phyloP scores from a whole-genome alignment of 805 yeast genomes.

The Candida verbasci region DNA sequence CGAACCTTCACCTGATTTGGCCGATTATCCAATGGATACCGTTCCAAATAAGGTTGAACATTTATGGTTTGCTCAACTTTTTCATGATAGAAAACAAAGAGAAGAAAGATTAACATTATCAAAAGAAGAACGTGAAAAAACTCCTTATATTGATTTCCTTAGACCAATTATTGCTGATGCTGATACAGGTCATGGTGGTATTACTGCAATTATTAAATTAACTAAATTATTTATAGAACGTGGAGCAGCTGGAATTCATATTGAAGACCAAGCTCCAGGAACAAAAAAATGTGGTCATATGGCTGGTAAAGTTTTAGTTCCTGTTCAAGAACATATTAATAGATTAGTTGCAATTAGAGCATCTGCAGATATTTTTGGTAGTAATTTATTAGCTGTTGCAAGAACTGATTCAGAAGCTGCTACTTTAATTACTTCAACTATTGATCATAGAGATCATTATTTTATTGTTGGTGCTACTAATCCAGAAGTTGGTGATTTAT shows the following conservation, averaged over 20 bases:
- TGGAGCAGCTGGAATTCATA: conserved; percentile 98
- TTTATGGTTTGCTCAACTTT: conserved; percentile 91
- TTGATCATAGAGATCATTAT: conserved; percentile 92
- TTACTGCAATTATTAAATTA: conserved; percentile 91
- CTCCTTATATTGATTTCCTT: conserved; percentile 77
- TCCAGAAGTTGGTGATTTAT: conserved; percentile 70
- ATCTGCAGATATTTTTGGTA: conserved; percentile 88
- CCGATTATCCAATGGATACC: conserved; percentile 98
- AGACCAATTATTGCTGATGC: conserved; percentile 97
- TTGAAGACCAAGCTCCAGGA: conserved; percentile 98
- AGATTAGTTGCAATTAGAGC: conserved; percentile 92
- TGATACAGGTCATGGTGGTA: conserved; percentile 98
- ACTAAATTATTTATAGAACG: conserved; percentile 95
- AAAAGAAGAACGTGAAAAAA: conserved; percentile 60
- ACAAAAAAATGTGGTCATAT: conserved; percentile 98
- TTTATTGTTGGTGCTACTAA: conserved; percentile 89
- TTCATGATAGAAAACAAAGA: conserved; percentile 96
- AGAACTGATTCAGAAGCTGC: conserved; percentile 99
- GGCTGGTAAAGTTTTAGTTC: conserved; percentile 98
- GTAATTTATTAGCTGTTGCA: conserved; percentile 83
- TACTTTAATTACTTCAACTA: conserved; percentile 87
- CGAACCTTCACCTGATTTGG: conserved; percentile 97
- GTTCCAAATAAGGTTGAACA: conserved; percentile 98
- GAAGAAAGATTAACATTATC: conserved; percentile 69
- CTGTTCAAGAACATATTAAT: conserved; percentile 95